Evolutionary conservation across 371 early-diverging fungal species (phyloP), one percentile per base, ranked within the genome.

Genomic region (Umbelopsis sp.): DNA sequence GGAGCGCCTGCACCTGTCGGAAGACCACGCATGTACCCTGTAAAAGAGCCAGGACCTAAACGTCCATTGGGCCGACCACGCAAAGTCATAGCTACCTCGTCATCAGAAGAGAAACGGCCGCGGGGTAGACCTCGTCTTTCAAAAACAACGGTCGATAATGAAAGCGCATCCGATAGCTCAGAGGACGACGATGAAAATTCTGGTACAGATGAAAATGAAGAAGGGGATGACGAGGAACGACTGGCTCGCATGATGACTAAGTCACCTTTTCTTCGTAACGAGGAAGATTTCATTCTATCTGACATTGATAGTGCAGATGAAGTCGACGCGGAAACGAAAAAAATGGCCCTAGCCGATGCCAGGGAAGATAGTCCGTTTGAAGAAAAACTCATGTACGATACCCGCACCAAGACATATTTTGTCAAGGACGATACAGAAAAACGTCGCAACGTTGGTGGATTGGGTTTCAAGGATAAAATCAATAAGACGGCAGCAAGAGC

Each of bases 221-320:
- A 41, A 41, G 29, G 29, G 4, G 41, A 41, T 41, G 41, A 41
- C 12, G 41, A 41, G 10, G 41, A 41, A 41, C 7, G 41, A 41
- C 41, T 41, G 41, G 41, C 41, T 41, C 41, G 41, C 7, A 12
- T 41, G 41, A 41, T 41, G 41, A 41, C 41, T 0, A 41, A 41
- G 12, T 41, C 41, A 10, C 41, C 41, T 41, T 41, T 10, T 41
- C 41, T 41, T 10, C 41, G 41, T 41, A 41, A 41, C 41, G 57
- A 57, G 14, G 57, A 57, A 14, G 57, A 35, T 57, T 57, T 57
- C 18, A 18, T 35, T 35, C 29, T 57, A 35, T 35, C 57, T 35
- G 57, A 57, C 9, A 24, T 32, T 12, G 57, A 57, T 37, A 57
- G 57, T 35, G 37, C 57, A 14, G 57, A 57, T 35, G 57, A 57